Conservation (phyloP, 2,329 filamentous ascomycete genomes). For the Rhinocladiella similis region DNA sequence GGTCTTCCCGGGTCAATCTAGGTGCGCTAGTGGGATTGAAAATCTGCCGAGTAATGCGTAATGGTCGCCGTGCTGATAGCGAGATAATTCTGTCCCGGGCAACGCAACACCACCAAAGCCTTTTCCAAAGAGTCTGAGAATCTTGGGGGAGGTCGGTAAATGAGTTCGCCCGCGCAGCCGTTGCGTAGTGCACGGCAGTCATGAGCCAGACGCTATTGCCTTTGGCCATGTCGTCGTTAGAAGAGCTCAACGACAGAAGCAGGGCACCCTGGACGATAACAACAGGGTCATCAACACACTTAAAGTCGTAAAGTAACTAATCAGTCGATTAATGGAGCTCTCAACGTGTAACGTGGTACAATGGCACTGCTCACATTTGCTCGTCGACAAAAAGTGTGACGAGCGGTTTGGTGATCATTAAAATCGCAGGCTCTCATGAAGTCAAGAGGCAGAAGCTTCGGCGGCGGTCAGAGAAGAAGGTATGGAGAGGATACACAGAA, state of each 20-base stretch:
- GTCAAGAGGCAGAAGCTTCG: background rate
- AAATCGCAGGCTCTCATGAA: background rate
- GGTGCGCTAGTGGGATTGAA: no score
- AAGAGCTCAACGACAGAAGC: background rate
- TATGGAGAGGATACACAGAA: no score
- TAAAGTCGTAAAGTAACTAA: conserved; percentile 1
- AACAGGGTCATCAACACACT: background rate
- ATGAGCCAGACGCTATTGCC: conserved; percentile 6
- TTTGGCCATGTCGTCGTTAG: conserved; percentile 4
- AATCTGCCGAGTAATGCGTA: no score
- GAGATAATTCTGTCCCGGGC: no score
- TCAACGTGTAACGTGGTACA: no score
- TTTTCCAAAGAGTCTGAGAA: no score
- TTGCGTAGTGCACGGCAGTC: conserved; percentile 1
- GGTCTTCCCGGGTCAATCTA: no score
- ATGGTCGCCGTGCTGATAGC: no score
- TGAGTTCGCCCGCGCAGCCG: background rate
- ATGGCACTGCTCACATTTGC: background rate
- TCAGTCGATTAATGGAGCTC: background rate
- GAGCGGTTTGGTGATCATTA: background rate
- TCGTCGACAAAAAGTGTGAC: background rate
- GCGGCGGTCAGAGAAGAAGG: no score
- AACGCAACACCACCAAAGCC: no score
- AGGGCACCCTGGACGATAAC: background rate
- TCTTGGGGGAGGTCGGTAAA: no score